Evolutionary conservation across 345 rosid genomes (phyloP), one percentile per base, ranked within the genome.

Genomic region (Psidium friedrichsthalianum): DNA sequence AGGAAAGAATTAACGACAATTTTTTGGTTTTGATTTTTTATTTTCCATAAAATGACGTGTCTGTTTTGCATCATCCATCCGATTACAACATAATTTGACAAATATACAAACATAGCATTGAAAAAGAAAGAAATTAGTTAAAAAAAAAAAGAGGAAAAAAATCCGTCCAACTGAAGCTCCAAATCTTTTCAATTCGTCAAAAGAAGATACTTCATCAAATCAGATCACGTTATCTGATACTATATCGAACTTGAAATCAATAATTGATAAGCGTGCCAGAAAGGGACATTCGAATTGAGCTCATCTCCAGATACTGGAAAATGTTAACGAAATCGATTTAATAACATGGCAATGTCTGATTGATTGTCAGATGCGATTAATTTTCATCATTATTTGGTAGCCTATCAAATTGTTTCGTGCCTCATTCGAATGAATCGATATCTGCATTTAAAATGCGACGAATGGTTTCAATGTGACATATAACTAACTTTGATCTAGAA

Each of bases 391-490:
- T 16, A 5, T 53, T 53, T 0, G 11, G 21, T 53, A 53, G 8
- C 25, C 9, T 20, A 3, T 64, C 3, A 64, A 0, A 6, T 32
- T 12, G 0, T 16, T 8, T 69, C 24, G 2, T 0, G 6, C 18
- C 44, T 1, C 6, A 8, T 32, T 64, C 3, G 20, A 16, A 64
- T 4, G 1, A 5, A 15, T 16, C 0, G 3, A 8, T 32, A 0
- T 64, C 3, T 64, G 18, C 3, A 61, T 27, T 27, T 27, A 0
- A 14, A 61, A 14, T 2, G 10, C 11, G 3, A 51, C 52, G 14
- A 11, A 51, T 51, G 52, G 52, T 51, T 51, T 51, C 0, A 11
- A 11, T 2, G 3, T 51, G 52, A 51, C 3, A 51, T 3, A 51
- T 51, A 36, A 32, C 80, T 9, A 36, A 36, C 80, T 36, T 69